Percentiles rank a stretch among this genome's conserved stretches.
These are phyloP conservation scores for Sphaerostilbella broomeana DNA, from an alignment of 2,329 filamentous ascomycete genomes.

Conservation along the genomic window DNA sequence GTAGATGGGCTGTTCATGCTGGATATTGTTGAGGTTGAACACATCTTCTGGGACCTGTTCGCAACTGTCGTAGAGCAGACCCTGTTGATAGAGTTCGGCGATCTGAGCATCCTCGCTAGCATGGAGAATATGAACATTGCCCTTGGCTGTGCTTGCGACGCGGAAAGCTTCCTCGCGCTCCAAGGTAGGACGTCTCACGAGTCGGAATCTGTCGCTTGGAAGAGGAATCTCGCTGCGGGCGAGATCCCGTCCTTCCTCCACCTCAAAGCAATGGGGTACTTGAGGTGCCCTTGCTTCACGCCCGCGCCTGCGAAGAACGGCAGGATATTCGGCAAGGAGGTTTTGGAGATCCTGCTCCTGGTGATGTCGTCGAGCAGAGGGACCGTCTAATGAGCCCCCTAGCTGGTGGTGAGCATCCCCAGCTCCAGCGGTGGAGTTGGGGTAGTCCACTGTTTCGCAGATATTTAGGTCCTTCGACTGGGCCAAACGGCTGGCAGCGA, in stretches of 20 bases:
- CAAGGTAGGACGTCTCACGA: conserved; percentile 33
- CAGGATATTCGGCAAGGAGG: conserved; percentile 4
- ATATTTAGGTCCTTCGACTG: conserved; percentile 6
- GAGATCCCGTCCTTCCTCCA: conserved; percentile 29
- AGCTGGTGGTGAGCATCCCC: conserved; percentile 2
- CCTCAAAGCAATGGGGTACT: conserved; percentile 11
- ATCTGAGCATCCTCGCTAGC: conserved; percentile 29
- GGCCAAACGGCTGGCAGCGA: conserved; percentile 15
- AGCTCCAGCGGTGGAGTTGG: background rate
- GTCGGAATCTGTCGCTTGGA: conserved; percentile 29
- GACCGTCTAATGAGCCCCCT: conserved; percentile 1
- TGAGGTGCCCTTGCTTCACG: background rate
- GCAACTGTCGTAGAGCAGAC: conserved; percentile 38
- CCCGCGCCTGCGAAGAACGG: background rate
- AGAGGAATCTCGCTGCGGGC: conserved; percentile 30
- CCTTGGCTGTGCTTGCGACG: conserved; percentile 33
- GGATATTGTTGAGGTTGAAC: conserved; percentile 36
- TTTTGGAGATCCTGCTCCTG: conserved; percentile 10
- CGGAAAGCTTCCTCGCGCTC: conserved; percentile 43
- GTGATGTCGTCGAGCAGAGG: conserved; percentile 3
- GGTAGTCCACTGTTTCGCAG: background rate
- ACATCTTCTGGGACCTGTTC: conserved; percentile 25
- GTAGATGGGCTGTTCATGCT: conserved; percentile 32
- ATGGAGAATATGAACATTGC: conserved; percentile 19
- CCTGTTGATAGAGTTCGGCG: conserved; percentile 38